Percentiles rank a stretch among this genome's conserved stretches.
Conservation (phyloP, 2,329 filamentous ascomycete genomes). For the Penicillium sp. region DNA sequence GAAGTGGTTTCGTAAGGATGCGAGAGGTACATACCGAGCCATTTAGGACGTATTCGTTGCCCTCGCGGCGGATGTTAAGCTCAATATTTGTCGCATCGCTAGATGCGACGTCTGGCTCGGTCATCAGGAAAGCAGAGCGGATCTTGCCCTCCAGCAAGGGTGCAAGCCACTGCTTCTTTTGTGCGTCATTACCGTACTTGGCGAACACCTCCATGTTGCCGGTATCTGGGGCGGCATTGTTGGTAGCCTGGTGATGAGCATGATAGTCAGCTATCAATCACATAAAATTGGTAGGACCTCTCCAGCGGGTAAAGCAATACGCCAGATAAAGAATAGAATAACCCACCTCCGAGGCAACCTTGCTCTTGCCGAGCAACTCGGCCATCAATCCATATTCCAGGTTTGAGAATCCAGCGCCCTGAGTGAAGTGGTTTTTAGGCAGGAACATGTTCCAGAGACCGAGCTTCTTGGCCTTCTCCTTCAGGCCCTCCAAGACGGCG, state of each 20-base stretch:
- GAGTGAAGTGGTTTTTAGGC: slow-evolving; percentile 89
- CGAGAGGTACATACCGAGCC: slow-evolving; percentile 63
- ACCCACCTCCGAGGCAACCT: slow-evolving; percentile 68
- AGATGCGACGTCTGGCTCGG: slow-evolving; percentile 82
- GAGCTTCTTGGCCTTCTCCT: slow-evolving; percentile 75
- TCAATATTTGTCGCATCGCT: slow-evolving; percentile 93
- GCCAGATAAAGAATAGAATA: neutral
- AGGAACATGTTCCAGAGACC: slow-evolving; percentile 99
- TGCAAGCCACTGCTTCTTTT: slow-evolving; percentile 80
- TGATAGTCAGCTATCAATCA: neutral
- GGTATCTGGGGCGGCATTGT: slow-evolving; percentile 87
- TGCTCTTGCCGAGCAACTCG: slow-evolving; percentile 86
- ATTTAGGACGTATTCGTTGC: slow-evolving; percentile 87
- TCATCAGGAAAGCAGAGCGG: slow-evolving; percentile 90
- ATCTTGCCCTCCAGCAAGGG: slow-evolving; percentile 83
- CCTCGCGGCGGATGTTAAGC: slow-evolving; percentile 77
- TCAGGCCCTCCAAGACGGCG: slow-evolving; percentile 80
- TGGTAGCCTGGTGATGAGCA: slow-evolving; percentile 60
- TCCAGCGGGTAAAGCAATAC: slow-evolving; percentile 1
- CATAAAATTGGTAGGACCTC: neutral
- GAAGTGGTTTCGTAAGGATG: neutral
- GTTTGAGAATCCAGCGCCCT: slow-evolving; percentile 92
- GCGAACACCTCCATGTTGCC: slow-evolving; percentile 95
- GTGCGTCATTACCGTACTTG: slow-evolving; percentile 81
- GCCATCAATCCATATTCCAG: slow-evolving; percentile 98